Evolutionary conservation across 2,329 filamentous ascomycete species (phyloP), one percentile per base, ranked within the genome.

Genomic region (Sclerotinia minor): DNA sequence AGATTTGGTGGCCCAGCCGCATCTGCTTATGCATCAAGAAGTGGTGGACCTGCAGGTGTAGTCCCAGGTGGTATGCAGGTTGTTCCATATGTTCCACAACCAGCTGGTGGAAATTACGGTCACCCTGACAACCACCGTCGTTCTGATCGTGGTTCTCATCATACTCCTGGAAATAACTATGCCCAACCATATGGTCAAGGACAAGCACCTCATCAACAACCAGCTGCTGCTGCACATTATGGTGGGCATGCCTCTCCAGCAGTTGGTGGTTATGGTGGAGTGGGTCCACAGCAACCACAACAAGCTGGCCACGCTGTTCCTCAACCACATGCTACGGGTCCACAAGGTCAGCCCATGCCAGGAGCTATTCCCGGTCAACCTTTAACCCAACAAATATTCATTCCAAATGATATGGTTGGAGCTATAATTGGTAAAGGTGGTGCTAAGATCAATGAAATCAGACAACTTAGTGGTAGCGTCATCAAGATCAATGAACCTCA

Each of bases 401-500:
- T 99, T 75, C 95, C 95, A 68, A 99, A 99, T 78, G 95, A 99
- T 77, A 98, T 99, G 95, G 95, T 99, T 65, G 95, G 95, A 61
- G 58, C 29, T 61, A 61, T 49, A 35, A 61, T 61, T 24, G 44
- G 44, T 38, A 50, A 38, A 82, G 95, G 95, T 70, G 95, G 95
- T 72, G 92, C 93, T 67, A 99, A 99, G 86, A 99, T 99, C 84
- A 99, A 99, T 78, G 95, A 99, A 81, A 99, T 99, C 73, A 89
- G 95, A 74, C 93, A 97, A 79, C 88, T 99, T 75, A 96, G 92
- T 79, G 95, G 94, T 74, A 98, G 94, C 81, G 94, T 99, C 58
- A 98, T 99, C 80, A 99, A 99, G 84, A 99, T 99, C 84, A 98
- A 99, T 78, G 95, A 99, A 79, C 95, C 95, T 1, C 95, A 97